Evolutionary conservation across 306 rosid species (phyloP).

Genomic region (Datisca glomerata): DNA sequence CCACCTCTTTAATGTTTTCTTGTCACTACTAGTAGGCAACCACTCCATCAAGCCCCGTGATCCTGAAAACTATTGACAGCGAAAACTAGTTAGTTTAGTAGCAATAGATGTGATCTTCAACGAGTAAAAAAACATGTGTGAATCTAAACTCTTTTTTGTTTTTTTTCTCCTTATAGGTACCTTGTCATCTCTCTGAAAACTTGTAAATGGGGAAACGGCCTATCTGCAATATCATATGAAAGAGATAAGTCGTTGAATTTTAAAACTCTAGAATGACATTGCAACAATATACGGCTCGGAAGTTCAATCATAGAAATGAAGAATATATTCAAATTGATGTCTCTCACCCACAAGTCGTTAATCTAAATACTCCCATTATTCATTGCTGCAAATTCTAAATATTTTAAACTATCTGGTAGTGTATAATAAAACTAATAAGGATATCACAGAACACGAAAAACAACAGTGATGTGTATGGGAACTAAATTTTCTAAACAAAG

Average conservation of each 20-base stretch:
- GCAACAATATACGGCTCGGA: no score
- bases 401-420: no score
- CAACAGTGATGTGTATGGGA: no score
- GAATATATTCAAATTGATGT: no score
- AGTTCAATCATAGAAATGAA: no score
- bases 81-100: constrained; percentile 5
- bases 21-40: constrained; percentile 44
- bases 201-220: constrained; percentile 4
- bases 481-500: no score
- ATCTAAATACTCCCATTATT: no score
- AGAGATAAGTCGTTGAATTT: neutral
- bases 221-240: constrained; percentile 8
- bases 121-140: constrained; percentile 9
- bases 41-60: constrained; percentile 60
- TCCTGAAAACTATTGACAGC: constrained; percentile 40
- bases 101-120: constrained; percentile 2
- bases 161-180: constrained; percentile 7
- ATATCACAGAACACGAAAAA: no score
- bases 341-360: no score
- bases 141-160: constrained; percentile 4
- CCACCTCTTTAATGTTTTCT: constrained; percentile 58
- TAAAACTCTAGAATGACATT: no score
- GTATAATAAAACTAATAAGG: no score
- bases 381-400: no score
- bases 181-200: constrained; percentile 24